Evolutionary conservation across 257 asterid species (phyloP).

Genomic region (Nyctanthes arbortristis): DNA sequence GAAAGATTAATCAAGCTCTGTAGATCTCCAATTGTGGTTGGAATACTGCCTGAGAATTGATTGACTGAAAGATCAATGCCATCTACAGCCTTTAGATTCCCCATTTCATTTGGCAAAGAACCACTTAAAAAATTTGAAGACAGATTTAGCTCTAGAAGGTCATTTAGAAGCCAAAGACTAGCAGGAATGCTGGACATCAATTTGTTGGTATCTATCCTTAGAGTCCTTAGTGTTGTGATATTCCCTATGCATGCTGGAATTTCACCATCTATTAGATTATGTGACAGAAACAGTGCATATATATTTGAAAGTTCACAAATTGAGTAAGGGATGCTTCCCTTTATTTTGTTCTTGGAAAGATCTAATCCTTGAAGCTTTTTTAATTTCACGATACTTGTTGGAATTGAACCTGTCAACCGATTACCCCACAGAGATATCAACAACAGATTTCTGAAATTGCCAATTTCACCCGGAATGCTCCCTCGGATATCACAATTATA

Average conservation of each 20-base stretch:
- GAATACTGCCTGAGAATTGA: constrained; percentile 7
- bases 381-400: too few relatives aligned
- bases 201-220: background rate
- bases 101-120: background rate
- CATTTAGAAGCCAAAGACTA: too few relatives aligned
- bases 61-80: too few relatives aligned
- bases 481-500: too few relatives aligned
- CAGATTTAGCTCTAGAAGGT: too few relatives aligned
- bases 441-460: too few relatives aligned
- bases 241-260: constrained; percentile 19
- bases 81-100: background rate
- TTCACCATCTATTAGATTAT: background rate
- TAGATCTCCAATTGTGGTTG: background rate
- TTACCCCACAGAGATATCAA: too few relatives aligned
- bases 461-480: too few relatives aligned
- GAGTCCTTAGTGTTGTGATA: background rate
- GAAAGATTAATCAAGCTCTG: background rate
- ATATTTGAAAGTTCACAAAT: background rate
- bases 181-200: background rate
- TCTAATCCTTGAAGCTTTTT: background rate
- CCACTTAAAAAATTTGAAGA: too few relatives aligned
- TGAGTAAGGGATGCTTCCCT: background rate
- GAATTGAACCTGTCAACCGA: too few relatives aligned
- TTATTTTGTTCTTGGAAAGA: too few relatives aligned
- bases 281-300: background rate